These are phyloP conservation scores for Sporothrix pallida DNA, from an alignment of 2,329 filamentous ascomycete species.

Conservation along the genomic window DNA sequence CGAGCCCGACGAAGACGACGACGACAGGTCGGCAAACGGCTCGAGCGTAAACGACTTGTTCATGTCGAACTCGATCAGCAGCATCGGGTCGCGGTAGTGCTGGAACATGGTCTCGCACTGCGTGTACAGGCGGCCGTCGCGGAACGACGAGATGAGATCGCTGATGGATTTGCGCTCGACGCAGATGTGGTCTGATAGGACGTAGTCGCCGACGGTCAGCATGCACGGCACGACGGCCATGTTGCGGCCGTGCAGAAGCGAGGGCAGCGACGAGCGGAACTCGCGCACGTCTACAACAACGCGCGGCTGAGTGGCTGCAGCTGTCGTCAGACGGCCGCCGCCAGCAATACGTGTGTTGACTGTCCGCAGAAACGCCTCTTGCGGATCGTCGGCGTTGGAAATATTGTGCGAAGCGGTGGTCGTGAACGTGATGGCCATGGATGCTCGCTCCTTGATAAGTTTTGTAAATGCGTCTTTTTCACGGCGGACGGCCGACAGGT, in stretches of 20 bases:
- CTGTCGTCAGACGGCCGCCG: constrained; percentile 84
- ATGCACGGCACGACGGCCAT: constrained; percentile 93
- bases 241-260: constrained; percentile 84
- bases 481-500: constrained; percentile 84
- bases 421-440: constrained; percentile 88
- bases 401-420: constrained; percentile 57
- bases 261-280: constrained; percentile 90
- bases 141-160: constrained; percentile 90
- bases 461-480: constrained; percentile 97
- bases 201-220: constrained; percentile 95
- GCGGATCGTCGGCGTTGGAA: constrained; percentile 74
- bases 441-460: constrained; percentile 90
- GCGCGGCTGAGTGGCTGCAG: constrained; percentile 84
- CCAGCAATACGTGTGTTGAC: constrained; percentile 97
- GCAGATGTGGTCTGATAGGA: constrained; percentile 88
- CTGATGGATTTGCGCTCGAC: constrained; percentile 92
- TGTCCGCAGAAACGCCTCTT: constrained; percentile 91
- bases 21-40: constrained; percentile 70
- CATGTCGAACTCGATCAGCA: constrained; percentile 97
- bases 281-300: constrained; percentile 96
- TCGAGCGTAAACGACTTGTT: constrained; percentile 97
- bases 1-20: constrained; percentile 48
- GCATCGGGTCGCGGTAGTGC: constrained; percentile 86
- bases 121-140: constrained; percentile 87
- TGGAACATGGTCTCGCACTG: constrained; percentile 94